Evolutionary conservation across 805 yeast species (phyloP), one percentile per base, ranked within the genome.

Genomic region (Cyberlindnera maritima): DNA sequence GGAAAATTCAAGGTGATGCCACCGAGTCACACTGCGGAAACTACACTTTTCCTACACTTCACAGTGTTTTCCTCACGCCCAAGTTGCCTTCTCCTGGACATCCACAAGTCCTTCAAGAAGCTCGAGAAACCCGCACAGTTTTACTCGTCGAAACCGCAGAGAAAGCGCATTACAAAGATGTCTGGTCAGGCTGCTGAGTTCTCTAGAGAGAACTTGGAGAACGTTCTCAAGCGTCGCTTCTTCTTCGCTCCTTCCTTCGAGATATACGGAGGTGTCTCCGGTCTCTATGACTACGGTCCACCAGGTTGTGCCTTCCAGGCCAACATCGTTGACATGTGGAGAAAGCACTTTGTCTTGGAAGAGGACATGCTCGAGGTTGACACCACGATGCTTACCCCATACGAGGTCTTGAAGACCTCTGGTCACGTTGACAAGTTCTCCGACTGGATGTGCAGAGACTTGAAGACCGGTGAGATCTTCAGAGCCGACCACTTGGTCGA

Each of bases 331-430:
- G 99, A 95, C 64, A 77, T 80, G 41, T 94, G 99, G 99, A 86
- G 98, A 76, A 92, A 91, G 69, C 99, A 94, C 71, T 94, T 94
- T 67, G 83, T 94, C 52, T 75, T 95, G 57, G 98, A 94, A 71
- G 99, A 94, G 74, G 98, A 94, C 64, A 94, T 94, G 98, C 79
- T 91, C 64, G 99, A 94, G 72, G 97, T 94, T 52, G 99, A 95
- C 74, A 84, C 95, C 70, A 89, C 99, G 49, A 91, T 94, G 91
- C 76, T 94, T 70, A 94, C 99, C 41, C 99, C 99, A 14, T 83
- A 88, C 63, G 99, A 95, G 68, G 99, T 94, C 31, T 77, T 94
- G 67, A 95, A 95, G 75, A 95, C 99, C 37, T 92, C 98, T 42
- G 99, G 99, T 60, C 99, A 94, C 69, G 99, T 94, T 55, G 99